Conservation (phyloP, 2,329 filamentous ascomycete species). For the Scedosporium aurantiacum region DNA sequence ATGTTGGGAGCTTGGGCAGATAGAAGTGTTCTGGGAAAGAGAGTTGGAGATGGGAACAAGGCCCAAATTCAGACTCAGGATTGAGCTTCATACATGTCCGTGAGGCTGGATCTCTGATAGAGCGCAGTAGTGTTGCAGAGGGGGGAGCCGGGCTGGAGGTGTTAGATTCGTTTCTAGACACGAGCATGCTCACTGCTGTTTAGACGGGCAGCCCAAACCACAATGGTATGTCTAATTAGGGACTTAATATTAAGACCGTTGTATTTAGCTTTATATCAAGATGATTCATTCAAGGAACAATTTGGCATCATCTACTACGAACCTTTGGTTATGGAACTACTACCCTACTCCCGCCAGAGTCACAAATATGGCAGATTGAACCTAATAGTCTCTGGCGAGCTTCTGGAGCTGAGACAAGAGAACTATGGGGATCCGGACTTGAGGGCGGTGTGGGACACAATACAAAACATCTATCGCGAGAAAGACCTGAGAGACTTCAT, state of each 20-base stretch:
- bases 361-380: neutral
- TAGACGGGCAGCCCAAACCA: too few relatives aligned
- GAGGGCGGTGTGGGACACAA: neutral
- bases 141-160: too few relatives aligned
- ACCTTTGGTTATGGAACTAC: neutral
- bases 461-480: neutral
- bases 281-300: neutral
- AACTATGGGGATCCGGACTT: neutral
- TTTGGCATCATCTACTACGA: neutral
- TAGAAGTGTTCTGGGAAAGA: neutral
- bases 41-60: neutral
- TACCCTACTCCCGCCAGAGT: neutral
- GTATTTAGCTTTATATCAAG: neutral
- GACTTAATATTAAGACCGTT: too few relatives aligned
- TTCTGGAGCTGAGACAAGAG: neutral
- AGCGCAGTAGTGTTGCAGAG: too few relatives aligned
- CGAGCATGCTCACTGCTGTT: too few relatives aligned
- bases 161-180: too few relatives aligned
- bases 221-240: too few relatives aligned
- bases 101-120: too few relatives aligned
- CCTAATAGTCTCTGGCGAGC: neutral
- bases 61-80: too few relatives aligned
- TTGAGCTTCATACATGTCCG: too few relatives aligned
- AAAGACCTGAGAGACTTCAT: neutral
- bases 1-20: neutral